A percentile compares a stretch with the other conserved stretches of the same genome.
Conservation (phyloP, 2,329 filamentous ascomycete genomes). For the Didymella keratinophila region DNA sequence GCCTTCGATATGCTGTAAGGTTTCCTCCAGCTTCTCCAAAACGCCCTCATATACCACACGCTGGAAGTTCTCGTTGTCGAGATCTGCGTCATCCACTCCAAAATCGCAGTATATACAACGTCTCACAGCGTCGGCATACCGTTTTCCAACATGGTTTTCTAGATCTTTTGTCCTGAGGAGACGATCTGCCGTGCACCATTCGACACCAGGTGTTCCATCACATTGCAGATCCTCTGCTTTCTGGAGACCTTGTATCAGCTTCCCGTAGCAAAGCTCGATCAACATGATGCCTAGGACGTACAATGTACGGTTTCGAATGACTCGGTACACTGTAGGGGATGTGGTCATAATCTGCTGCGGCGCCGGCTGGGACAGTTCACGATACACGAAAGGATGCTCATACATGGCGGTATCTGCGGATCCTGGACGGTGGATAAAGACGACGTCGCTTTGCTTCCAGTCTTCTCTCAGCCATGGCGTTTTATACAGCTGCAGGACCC, state of each 20-base stretch:
- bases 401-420: background rate
- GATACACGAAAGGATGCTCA: background rate
- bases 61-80: background rate
- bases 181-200: conserved; percentile 7
- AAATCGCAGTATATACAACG: background rate
- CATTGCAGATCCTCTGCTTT: background rate
- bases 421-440: background rate
- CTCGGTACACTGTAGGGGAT: background rate
- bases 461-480: background rate
- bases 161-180: conserved; percentile 11
- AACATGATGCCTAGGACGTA: conserved; percentile 38
- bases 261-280: background rate
- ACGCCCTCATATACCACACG: background rate
- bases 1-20: too few relatives aligned
- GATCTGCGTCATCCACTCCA: background rate
- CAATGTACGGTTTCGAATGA: conserved; percentile 41
- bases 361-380: background rate
- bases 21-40: background rate
- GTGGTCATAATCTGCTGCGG: too few relatives aligned
- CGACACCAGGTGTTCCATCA: background rate
- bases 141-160: background rate
- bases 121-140: background rate
- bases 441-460: background rate
- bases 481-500: background rate
- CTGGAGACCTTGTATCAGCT: background rate